Percentiles rank a stretch among this genome's conserved stretches.
Conservation (phyloP, 164 flowering plant species). For the Malania oleifera region DNA sequence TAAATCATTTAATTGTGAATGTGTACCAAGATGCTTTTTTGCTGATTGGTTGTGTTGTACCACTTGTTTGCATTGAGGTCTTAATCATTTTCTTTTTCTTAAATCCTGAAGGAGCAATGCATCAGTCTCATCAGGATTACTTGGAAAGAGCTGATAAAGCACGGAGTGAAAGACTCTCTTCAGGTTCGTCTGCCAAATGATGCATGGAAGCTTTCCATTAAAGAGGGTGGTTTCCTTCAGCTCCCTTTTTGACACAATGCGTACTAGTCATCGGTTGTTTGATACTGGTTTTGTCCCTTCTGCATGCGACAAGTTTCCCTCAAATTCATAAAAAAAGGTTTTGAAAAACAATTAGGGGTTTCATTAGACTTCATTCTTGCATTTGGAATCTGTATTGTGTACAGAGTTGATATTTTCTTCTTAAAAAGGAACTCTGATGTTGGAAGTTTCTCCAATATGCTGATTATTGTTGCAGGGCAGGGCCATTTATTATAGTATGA, state of each 20-base stretch:
- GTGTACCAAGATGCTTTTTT: background rate
- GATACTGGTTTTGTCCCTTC: background rate
- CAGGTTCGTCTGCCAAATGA: constrained; percentile 47
- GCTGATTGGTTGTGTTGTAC: too few species aligned
- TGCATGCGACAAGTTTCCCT: background rate
- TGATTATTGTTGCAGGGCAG: too few species aligned
- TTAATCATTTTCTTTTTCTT: background rate
- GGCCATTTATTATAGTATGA: too few species aligned
- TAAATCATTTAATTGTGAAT: constrained; percentile 5
- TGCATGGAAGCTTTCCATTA: constrained; percentile 1
- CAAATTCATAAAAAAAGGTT: background rate
- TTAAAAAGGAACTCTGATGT: too few species aligned
- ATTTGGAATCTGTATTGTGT: too few species aligned
- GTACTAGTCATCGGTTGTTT: background rate
- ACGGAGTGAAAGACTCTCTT: constrained; percentile 67
- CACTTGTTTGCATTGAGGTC: too few species aligned
- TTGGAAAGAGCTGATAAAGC: constrained; percentile 91
- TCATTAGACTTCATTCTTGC: too few species aligned
- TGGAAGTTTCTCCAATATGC: too few species aligned
- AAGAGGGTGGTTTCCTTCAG: background rate
- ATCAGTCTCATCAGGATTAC: constrained; percentile 89
- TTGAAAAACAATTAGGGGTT: too few species aligned
- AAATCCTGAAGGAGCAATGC: constrained; percentile 54
- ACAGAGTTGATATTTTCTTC: too few species aligned
- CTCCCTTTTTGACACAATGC: background rate